phyloP scores from a whole-genome alignment of 305 asterid genomes.

The Ilex paraguariensis region DNA sequence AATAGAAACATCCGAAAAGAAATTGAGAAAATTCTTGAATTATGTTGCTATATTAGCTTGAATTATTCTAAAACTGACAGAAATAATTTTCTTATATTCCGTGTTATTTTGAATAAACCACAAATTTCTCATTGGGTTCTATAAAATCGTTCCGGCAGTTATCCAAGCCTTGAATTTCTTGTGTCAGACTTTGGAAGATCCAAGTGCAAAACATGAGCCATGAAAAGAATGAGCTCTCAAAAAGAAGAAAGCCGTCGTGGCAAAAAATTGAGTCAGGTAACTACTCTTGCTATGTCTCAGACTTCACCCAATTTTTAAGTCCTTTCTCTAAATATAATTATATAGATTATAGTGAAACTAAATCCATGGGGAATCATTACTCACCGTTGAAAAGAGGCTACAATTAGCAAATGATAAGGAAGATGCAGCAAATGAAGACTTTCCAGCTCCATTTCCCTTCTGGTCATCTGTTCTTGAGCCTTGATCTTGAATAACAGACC shows the following conservation, averaged over 20 bases:
- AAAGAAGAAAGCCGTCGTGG: too few species aligned
- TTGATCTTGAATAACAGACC: constrained; percentile 45
- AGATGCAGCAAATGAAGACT: constrained; percentile 66
- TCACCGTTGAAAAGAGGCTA: constrained; percentile 49
- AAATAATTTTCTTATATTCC: too few species aligned
- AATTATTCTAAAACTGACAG: too few species aligned
- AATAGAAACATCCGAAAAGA: background rate
- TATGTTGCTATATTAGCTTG: background rate
- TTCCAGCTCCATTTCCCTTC: constrained; percentile 45
- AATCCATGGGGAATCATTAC: constrained; percentile 7
- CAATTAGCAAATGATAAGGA: constrained; percentile 52
- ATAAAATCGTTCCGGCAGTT: too few species aligned
- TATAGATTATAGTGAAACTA: too few species aligned
- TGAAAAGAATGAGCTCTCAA: too few species aligned
- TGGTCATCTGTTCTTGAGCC: constrained; percentile 28
- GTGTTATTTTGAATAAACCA: too few species aligned
- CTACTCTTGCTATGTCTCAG: too few species aligned
- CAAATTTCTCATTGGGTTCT: background rate
- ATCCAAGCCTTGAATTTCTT: background rate
- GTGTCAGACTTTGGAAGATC: background rate
- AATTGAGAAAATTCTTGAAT: background rate
- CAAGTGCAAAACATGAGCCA: background rate
- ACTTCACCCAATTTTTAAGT: background rate
- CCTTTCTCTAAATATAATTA: background rate
- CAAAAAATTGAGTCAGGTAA: too few species aligned